Conservation (phyloP, 495 filamentous ascomycete species). For the Daldinia concentrica region DNA sequence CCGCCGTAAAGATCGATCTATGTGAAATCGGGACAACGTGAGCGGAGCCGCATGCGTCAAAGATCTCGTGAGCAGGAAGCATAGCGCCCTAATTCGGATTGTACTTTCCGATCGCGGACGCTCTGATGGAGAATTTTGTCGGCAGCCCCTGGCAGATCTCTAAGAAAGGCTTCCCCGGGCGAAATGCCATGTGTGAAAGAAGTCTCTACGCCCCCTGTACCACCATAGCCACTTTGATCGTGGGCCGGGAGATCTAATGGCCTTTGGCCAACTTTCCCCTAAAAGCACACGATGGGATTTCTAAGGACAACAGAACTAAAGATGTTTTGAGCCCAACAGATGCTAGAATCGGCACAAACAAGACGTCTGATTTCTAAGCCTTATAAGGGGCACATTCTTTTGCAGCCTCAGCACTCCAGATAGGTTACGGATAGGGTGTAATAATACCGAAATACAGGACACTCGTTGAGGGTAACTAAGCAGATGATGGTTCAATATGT, state of each 20-base stretch:
- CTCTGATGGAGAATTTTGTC: neutral
- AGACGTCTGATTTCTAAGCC: slow-evolving; percentile 21
- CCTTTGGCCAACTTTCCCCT: slow-evolving; percentile 3
- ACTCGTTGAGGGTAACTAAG: slow-evolving; percentile 5
- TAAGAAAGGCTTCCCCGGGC: slow-evolving; percentile 6
- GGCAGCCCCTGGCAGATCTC: neutral
- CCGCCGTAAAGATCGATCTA: slow-evolving; percentile 9
- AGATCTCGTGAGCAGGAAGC: slow-evolving; percentile 31
- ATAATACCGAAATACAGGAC: slow-evolving; percentile 13
- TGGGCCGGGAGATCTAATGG: slow-evolving; percentile 1
- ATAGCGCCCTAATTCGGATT: neutral
- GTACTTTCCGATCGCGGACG: slow-evolving; percentile 14
- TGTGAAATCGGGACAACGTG: slow-evolving; percentile 8
- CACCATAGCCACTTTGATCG: slow-evolving; percentile 9
- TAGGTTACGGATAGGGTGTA: neutral
- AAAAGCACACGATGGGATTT: slow-evolving; percentile 4
- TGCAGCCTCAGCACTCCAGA: slow-evolving; percentile 3
- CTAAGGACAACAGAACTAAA: slow-evolving; percentile 8
- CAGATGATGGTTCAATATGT: neutral
- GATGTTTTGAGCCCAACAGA: neutral
- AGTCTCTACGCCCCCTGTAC: slow-evolving; percentile 27
- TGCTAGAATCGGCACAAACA: slow-evolving; percentile 20
- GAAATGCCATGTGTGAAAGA: slow-evolving; percentile 8
- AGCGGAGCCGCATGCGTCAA: slow-evolving; percentile 25
- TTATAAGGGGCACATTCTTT: slow-evolving; percentile 3